Base-by-base conservation (phyloP, 225 moss, liverwort and hornwort genomes). In the Antitrichia curtipendula region DNA sequence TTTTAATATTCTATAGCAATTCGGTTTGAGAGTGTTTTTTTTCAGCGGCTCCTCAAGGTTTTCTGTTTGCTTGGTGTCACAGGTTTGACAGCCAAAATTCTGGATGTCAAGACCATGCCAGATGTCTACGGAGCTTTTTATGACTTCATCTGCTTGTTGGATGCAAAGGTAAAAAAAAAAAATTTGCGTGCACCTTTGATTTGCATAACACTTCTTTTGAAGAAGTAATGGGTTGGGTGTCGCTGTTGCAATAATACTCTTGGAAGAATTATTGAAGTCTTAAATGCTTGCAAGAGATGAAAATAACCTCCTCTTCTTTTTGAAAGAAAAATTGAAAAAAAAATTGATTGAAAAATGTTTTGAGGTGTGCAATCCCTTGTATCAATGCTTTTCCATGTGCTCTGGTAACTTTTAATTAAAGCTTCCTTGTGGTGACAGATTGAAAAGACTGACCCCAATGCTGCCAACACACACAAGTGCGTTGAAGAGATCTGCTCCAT, bases 51-150 rank as follows among this genome's bases (percentile, higher is more conserved):
- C 64, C 25, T 82, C 34, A 45, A 45, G 45, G 45, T 45, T 74
- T 84, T 86, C 12, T 71, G 22, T 47, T 52, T 86, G 56, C 32
- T 57, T 80, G 78, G 23, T 84, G 45, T 60, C 76, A 68, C 87
- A 97, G 95, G 97, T 78, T 91, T 97, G 85, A 95, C 94, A 78
- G 95, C 97, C 36, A 97, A 94, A 82, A 92, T 96, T 66, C 88
- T 97, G 78, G 95, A 95, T 43, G 91, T 93, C 27, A 96, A 89
- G 90, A 91, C 92, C 87, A 95, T 97, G 93, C 45, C 90, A 61
- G 96, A 97, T 85, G 95, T 95, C 31, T 97, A 96, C 85, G 92
- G 93, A 82, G 95, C 95, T 62, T 97, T 96, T 80, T 90, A 92
- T 85, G 95, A 96, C 76, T 97, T 97, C 78, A 90, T 90, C 41